Conservation (phyloP, 768 basidiomycete genomes). For the Lactarius akahatsu region DNA sequence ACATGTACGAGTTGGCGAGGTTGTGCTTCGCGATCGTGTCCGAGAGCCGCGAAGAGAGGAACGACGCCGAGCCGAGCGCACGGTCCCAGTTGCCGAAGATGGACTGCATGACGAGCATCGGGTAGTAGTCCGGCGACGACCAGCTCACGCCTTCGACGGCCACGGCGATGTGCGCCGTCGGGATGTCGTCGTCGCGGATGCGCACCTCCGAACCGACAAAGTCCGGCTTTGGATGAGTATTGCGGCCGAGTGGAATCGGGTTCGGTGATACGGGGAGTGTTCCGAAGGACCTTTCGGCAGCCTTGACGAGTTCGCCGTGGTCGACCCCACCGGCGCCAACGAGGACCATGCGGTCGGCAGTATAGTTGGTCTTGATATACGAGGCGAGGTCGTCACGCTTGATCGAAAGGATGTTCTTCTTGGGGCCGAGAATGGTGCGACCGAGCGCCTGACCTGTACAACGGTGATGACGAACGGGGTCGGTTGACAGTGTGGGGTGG, state of each 20-base stretch:
- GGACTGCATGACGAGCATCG: constrained; percentile 97
- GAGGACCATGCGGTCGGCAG: constrained; percentile 97
- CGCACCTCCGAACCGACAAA: constrained; percentile 97
- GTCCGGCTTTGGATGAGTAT: constrained; percentile 69
- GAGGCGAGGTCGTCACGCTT: constrained; percentile 80
- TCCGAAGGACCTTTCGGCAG: constrained; percentile 93
- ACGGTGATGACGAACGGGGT: constrained; percentile 20
- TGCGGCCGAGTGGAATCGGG: constrained; percentile 85
- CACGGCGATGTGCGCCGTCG: constrained; percentile 91
- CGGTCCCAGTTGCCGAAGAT: constrained; percentile 99
- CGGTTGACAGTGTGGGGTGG: neutral
- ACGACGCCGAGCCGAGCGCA: constrained; percentile 83
- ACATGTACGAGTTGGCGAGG: constrained; percentile 99
- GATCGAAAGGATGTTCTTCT: constrained; percentile 94
- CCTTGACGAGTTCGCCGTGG: constrained; percentile 87
- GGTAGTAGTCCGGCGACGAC: constrained; percentile 98
- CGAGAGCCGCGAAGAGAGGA: constrained; percentile 88
- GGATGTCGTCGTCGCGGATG: constrained; percentile 86
- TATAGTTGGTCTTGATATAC: constrained; percentile 98
- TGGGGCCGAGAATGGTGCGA: constrained; percentile 95
- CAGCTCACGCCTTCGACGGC: constrained; percentile 98
- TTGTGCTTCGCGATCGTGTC: constrained; percentile 89
- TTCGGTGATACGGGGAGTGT: constrained; percentile 81
- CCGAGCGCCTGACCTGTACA: constrained; percentile 88
- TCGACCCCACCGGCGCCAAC: constrained; percentile 96